These are phyloP conservation scores for Eucommia ulmoides DNA, from an alignment of 257 asterid species.

Conservation along the genomic window DNA sequence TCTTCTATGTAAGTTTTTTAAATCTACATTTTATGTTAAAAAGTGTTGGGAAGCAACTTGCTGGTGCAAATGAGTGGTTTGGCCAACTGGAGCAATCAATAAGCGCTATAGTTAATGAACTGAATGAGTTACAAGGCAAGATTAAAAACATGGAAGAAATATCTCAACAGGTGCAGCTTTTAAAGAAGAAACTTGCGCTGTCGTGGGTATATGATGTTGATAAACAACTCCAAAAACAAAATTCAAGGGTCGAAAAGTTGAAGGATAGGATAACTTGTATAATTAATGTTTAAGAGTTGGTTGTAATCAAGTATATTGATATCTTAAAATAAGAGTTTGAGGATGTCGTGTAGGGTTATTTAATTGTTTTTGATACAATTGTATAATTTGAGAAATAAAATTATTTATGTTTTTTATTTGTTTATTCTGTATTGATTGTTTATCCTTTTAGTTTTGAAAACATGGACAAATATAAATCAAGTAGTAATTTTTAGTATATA, in stretches of 20 bases:
- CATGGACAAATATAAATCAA: too few relatives aligned
- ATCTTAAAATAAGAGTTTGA: too few relatives aligned
- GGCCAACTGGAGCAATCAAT: slow-evolving; percentile 59
- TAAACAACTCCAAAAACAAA: slow-evolving; percentile 40
- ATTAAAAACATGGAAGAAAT: slow-evolving; percentile 83
- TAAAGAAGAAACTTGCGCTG: slow-evolving; percentile 88
- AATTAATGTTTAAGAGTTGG: too few relatives aligned
- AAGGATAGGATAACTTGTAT: slow-evolving; percentile 56
- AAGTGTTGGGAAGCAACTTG: slow-evolving; percentile 48
- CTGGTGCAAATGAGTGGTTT: slow-evolving; percentile 50
- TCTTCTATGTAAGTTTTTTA: slow-evolving; percentile 92
- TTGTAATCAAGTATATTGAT: too few relatives aligned
- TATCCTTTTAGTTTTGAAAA: too few relatives aligned
- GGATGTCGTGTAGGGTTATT: too few relatives aligned
- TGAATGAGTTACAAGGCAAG: slow-evolving; percentile 71
- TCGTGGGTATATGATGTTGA: slow-evolving; percentile 75
- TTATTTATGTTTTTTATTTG: too few relatives aligned
- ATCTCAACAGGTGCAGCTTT: slow-evolving; percentile 42
- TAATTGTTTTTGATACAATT: too few relatives aligned
- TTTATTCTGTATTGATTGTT: too few relatives aligned
- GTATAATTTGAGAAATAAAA: too few relatives aligned
- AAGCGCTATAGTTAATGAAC: slow-evolving; percentile 60
- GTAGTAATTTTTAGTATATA: too few relatives aligned
- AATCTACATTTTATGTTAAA: slow-evolving; percentile 73
- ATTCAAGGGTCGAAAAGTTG: slow-evolving; percentile 38